phyloP scores from a whole-genome alignment of 2,329 filamentous ascomycete species.

The Zasmidium cellare region DNA sequence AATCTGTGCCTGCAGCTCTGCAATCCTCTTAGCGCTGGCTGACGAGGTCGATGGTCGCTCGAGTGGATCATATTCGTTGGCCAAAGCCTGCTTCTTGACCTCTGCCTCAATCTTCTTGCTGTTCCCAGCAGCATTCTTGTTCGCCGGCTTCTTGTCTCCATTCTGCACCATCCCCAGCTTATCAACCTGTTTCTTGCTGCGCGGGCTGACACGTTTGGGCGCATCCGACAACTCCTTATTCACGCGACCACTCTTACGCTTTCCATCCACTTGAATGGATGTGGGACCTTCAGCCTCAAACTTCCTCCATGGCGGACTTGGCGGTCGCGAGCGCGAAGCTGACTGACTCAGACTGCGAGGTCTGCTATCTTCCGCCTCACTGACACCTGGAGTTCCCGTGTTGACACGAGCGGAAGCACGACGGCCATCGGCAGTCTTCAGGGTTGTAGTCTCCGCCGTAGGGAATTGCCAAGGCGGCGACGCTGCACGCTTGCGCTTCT shows the following conservation, averaged over 20 bases:
- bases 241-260: constrained; percentile 61
- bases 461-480: constrained; percentile 37
- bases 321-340: constrained; percentile 44
- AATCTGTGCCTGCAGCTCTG: constrained; percentile 32
- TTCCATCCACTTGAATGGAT: constrained; percentile 68
- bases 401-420: constrained; percentile 34
- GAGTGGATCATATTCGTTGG: constrained; percentile 8
- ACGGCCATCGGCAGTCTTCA: constrained; percentile 34
- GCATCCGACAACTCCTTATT: constrained; percentile 38
- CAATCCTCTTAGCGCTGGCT: constrained; percentile 25
- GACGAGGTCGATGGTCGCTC: constrained; percentile 15
- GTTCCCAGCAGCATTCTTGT: constrained; percentile 14
- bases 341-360: constrained; percentile 22
- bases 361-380: constrained; percentile 27
- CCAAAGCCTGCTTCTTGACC: constrained; percentile 9
- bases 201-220: constrained; percentile 32
- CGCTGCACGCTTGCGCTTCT: constrained; percentile 59
- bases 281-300: constrained; percentile 83
- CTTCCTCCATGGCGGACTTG: constrained; percentile 93
- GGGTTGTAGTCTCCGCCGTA: constrained; percentile 28
- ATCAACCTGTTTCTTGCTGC: constrained; percentile 32
- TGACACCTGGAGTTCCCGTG: constrained; percentile 24
- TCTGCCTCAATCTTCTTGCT: constrained; percentile 14
- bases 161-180: constrained; percentile 22
- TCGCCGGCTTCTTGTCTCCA: constrained; percentile 20